Evolutionary conservation across 306 rosid genomes (phyloP).

Genomic region (Lathyrus sativus): DNA sequence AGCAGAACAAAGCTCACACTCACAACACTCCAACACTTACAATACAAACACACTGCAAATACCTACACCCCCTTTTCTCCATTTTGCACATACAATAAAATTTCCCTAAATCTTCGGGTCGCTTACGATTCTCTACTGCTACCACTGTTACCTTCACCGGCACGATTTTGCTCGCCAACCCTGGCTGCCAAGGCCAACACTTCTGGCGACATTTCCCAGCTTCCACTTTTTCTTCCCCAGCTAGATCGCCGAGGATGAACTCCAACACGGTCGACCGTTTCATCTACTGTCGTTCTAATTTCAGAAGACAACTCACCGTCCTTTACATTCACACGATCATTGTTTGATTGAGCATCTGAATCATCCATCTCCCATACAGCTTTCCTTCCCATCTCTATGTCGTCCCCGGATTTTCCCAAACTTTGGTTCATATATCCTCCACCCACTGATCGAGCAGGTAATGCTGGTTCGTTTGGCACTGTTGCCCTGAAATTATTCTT

Average conservation of each 20-base stretch:
- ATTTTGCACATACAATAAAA: constrained; percentile 55
- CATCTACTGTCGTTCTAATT: constrained; percentile 72
- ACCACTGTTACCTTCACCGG: constrained; percentile 64
- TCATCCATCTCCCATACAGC: constrained; percentile 82
- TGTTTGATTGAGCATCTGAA: constrained; percentile 61
- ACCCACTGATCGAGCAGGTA: constrained; percentile 68
- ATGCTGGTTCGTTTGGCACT: constrained; percentile 72
- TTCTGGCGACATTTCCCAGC: constrained; percentile 99
- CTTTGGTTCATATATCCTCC: constrained; percentile 90
- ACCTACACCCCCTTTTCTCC: constrained; percentile 33
- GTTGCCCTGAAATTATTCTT: constrained; percentile 82
- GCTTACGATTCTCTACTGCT: constrained; percentile 42
- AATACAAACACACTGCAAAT: constrained; percentile 54
- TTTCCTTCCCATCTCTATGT: constrained; percentile 95
- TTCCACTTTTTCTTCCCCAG: constrained; percentile 99
- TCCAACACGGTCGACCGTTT: constrained; percentile 59
- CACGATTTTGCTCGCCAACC: constrained; percentile 74
- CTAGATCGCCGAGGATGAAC: constrained; percentile 88
- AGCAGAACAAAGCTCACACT: constrained; percentile 53
- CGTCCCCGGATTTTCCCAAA: constrained; percentile 88
- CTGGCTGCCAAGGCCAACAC: constrained; percentile 90
- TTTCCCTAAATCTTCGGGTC: constrained; percentile 37
- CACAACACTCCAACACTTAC: constrained; percentile 57
- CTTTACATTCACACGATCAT: constrained; percentile 65
- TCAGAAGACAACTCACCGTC: constrained; percentile 88